These are phyloP conservation scores for Neofusicoccum laricinum DNA, from an alignment of 2,329 filamentous ascomycete species.

Conservation along the genomic window DNA sequence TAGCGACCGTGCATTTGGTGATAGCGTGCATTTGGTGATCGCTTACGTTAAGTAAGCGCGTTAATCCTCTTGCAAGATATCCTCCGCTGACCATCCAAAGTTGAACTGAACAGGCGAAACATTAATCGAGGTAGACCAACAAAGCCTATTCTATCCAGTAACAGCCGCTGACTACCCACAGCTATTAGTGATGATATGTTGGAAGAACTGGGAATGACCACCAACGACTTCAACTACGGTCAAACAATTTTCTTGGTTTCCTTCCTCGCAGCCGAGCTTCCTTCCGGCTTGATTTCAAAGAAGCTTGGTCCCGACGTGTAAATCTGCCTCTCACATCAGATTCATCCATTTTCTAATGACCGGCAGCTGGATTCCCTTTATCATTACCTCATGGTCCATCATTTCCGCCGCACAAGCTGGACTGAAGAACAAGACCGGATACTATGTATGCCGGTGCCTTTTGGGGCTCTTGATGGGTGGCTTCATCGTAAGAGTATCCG, in stretches of 20 bases:
- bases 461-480: constrained; percentile 56
- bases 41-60: too few relatives aligned
- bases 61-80: too few relatives aligned
- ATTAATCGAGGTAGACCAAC: constrained; percentile 22
- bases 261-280: constrained; percentile 20
- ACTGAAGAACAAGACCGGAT: constrained; percentile 16
- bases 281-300: constrained; percentile 1
- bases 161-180: constrained; percentile 16
- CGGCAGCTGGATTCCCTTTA: not conserved
- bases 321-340: not conserved
- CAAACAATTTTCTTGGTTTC: constrained; percentile 26
- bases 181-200: constrained; percentile 21
- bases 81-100: too few relatives aligned
- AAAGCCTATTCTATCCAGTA: constrained; percentile 20
- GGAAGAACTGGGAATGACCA: constrained; percentile 24
- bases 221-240: constrained; percentile 30
- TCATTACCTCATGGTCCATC: constrained; percentile 18
- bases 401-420: constrained; percentile 18
- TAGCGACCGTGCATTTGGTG: too few relatives aligned
- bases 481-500: constrained; percentile 39
- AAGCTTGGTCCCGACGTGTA: not conserved
- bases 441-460: constrained; percentile 30
- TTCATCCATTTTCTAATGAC: not conserved
- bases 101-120: constrained; percentile 28
- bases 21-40: too few relatives aligned